Conservation (phyloP, 202 grass and related monocot species). For the Musa balbisiana region DNA sequence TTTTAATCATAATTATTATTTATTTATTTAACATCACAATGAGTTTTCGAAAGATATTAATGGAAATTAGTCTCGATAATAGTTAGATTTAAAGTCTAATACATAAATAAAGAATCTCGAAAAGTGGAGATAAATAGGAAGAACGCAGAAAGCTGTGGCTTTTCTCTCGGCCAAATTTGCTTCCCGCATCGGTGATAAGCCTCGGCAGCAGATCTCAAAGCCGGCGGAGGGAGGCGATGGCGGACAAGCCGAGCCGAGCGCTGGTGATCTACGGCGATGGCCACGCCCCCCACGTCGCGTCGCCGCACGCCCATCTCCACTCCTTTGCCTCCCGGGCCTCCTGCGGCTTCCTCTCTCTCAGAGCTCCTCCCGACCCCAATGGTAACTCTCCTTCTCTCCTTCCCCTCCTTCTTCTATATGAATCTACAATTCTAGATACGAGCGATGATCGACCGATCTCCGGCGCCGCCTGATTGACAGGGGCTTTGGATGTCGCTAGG, state of each 20-base stretch:
- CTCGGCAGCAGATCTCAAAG: background rate
- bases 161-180: no score
- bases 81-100: no score
- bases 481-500: no score
- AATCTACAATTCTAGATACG: no score
- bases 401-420: background rate
- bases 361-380: constrained; percentile 34
- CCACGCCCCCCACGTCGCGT: constrained; percentile 37
- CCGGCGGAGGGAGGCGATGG: constrained; percentile 33
- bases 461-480: no score
- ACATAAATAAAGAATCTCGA: no score
- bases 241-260: constrained; percentile 86
- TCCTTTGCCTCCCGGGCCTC: constrained; percentile 56
- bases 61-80: no score
- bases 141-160: background rate
- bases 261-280: constrained; percentile 83
- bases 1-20: no score
- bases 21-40: no score
- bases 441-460: background rate
- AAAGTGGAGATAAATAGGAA: no score
- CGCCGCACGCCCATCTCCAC: constrained; percentile 42
- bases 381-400: background rate
- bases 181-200: background rate
- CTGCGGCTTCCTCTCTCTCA: constrained; percentile 78
- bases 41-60: no score